Evolutionary conservation across 2,329 filamentous ascomycete genomes (phyloP).

Genomic region (Aureobasidium lini): DNA sequence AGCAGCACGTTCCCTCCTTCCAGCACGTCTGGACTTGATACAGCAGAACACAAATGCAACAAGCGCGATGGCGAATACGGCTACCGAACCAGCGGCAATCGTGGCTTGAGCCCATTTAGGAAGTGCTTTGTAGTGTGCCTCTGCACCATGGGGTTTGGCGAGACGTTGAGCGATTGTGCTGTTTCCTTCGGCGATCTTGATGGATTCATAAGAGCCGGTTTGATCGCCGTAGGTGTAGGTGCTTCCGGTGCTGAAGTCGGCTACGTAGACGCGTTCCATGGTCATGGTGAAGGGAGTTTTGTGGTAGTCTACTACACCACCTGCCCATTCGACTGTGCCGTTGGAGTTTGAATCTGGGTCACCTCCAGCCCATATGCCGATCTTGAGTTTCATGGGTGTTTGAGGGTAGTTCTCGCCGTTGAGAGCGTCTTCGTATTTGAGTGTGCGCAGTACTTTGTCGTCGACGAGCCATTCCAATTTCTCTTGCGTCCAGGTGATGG

Average conservation of each 20-base stretch:
- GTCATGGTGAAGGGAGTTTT: constrained; percentile 30
- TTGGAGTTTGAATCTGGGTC: constrained; percentile 57
- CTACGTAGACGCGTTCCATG: constrained; percentile 28
- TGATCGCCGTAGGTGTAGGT: constrained; percentile 34
- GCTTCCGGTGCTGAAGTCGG: constrained; percentile 29
- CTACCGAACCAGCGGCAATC: constrained; percentile 39
- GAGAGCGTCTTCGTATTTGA: constrained; percentile 34
- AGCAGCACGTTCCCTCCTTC: constrained; percentile 40
- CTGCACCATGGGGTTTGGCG: constrained; percentile 28
- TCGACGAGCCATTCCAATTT: constrained; percentile 64
- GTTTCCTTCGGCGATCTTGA: constrained; percentile 37
- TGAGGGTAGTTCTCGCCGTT: constrained; percentile 65
- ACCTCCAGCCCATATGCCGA: constrained; percentile 82
- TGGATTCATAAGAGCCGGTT: constrained; percentile 35
- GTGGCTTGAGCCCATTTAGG: constrained; percentile 42
- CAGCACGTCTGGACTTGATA: constrained; percentile 42
- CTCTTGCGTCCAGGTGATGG: constrained; percentile 61
- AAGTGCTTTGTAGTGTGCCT: constrained; percentile 36
- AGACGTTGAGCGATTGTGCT: constrained; percentile 30
- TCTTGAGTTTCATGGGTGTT: constrained; percentile 62
- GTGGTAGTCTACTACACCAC: constrained; percentile 27
- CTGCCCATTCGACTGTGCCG: constrained; percentile 33
- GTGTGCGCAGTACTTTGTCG: constrained; percentile 57
- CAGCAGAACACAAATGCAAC: constrained; percentile 36
- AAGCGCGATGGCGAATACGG: constrained; percentile 30